phyloP scores from a whole-genome alignment of 805 yeast genomes.

The Kuraishia borneana region DNA sequence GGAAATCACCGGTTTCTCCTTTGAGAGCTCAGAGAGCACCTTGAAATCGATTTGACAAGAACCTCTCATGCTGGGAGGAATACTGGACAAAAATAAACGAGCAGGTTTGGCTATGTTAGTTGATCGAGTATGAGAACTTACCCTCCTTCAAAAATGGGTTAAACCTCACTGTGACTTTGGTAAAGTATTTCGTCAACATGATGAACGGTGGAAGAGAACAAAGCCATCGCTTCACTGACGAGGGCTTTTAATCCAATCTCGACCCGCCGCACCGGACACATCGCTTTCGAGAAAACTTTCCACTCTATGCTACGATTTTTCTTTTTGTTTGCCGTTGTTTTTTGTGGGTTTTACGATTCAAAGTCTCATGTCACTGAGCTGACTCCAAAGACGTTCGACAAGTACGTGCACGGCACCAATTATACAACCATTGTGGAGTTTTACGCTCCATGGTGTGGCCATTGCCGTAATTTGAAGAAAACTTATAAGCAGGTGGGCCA shows the following conservation, averaged over 20 bases:
- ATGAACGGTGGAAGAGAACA: no score
- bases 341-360: slow-evolving; percentile 24
- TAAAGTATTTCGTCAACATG: slow-evolving; percentile 88
- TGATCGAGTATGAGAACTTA: slow-evolving; percentile 16
- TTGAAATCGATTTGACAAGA: slow-evolving; percentile 54
- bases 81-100: slow-evolving; percentile 64
- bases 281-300: not conserved
- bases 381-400: slow-evolving; percentile 46
- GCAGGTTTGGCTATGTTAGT: slow-evolving; percentile 51
- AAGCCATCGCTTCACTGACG: no score
- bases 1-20: slow-evolving; percentile 46
- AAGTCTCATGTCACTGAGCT: slow-evolving; percentile 43
- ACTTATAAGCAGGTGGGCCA: slow-evolving; percentile 56
- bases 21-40: slow-evolving; percentile 37
- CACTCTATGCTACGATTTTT: no score
- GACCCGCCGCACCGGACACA: no score
- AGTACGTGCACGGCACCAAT: slow-evolving; percentile 56
- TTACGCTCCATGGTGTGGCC: slow-evolving; percentile 98
- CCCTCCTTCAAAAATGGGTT: slow-evolving; percentile 64
- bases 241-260: no score
- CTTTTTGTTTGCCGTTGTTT: not conserved
- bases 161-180: slow-evolving; percentile 65
- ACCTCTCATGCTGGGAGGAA: slow-evolving; percentile 66
- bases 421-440: slow-evolving; percentile 79
- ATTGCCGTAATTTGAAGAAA: slow-evolving; percentile 66